phyloP scores from a whole-genome alignment of 768 basidiomycete species.

The Brasilioporus rufonigricans region DNA sequence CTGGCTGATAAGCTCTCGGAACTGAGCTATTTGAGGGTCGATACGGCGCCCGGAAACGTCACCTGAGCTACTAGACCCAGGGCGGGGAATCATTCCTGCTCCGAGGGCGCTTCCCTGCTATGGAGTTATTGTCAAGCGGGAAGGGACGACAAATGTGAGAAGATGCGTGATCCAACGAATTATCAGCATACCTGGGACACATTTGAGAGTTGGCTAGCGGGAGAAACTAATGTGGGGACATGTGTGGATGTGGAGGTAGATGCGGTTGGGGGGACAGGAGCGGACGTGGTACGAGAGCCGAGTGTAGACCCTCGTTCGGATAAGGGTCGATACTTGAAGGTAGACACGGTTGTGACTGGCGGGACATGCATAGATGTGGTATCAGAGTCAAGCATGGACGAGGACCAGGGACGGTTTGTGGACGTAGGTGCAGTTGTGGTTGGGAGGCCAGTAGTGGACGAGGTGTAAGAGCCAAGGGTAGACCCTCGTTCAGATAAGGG shows the following conservation, averaged over 20 bases:
- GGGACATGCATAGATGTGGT: neutral
- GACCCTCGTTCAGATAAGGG: neutral
- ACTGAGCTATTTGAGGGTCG: neutral
- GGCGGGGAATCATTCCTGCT: neutral
- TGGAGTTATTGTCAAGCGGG: neutral
- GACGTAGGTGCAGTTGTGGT: neutral
- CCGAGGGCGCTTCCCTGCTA: neutral
- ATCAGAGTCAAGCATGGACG: neutral
- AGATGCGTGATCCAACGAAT: neutral
- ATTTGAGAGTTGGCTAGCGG: neutral
- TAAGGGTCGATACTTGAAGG: neutral
- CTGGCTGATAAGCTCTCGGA: neutral
- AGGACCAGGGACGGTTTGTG: neutral
- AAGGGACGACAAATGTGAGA: neutral
- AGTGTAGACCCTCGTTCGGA: neutral
- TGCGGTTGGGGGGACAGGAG: neutral
- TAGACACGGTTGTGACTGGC: neutral
- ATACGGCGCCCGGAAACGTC: neutral
- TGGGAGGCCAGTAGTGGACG: neutral
- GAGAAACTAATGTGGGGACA: neutral
- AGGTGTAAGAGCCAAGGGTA: neutral
- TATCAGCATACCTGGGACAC: neutral
- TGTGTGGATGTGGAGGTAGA: neutral
- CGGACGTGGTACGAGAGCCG: neutral
- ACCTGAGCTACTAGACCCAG: neutral